Conservation (phyloP, 352 stramenopile species). For the Globisporangium perplexum region DNA sequence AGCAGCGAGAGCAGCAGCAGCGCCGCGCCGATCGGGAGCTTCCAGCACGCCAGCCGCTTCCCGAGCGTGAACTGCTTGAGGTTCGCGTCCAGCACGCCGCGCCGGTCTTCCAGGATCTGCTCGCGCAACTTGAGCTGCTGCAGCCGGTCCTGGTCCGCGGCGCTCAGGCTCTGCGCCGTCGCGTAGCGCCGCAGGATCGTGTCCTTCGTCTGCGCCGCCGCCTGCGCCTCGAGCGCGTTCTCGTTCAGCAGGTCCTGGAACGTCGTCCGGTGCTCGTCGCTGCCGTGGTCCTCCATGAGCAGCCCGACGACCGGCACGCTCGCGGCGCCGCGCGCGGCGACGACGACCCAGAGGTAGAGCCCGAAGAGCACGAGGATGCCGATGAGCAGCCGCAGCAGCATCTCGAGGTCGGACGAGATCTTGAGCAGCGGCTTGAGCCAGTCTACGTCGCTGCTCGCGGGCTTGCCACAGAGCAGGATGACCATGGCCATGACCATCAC, state of each 20-base stretch:
- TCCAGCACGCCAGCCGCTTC: constrained; percentile 47
- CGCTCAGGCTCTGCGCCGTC: constrained; percentile 56
- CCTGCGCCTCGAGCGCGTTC: constrained; percentile 69
- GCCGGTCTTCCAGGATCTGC: constrained; percentile 57
- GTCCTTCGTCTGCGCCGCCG: constrained; percentile 57
- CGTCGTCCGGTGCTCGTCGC: constrained; percentile 56
- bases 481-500: constrained; percentile 65
- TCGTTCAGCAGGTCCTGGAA: constrained; percentile 72
- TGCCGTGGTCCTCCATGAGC: constrained; percentile 71
- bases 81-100: constrained; percentile 62
- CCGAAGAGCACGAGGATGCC: constrained; percentile 68
- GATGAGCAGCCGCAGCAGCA: constrained; percentile 63
- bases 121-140: constrained; percentile 67
- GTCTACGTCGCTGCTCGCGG: constrained; percentile 65
- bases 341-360: constrained; percentile 74
- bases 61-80: constrained; percentile 44
- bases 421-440: constrained; percentile 81
- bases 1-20: constrained; percentile 62
- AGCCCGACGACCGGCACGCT: constrained; percentile 71
- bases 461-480: constrained; percentile 71
- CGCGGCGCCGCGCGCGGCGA: constrained; percentile 62
- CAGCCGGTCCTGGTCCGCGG: constrained; percentile 63
- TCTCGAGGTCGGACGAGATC: constrained; percentile 68
- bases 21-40: constrained; percentile 58
- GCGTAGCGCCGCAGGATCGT: constrained; percentile 69